Evolutionary conservation across 331 rosid species (phyloP), one percentile per base, ranked within the genome.

Genomic region (Acacia concinna): DNA sequence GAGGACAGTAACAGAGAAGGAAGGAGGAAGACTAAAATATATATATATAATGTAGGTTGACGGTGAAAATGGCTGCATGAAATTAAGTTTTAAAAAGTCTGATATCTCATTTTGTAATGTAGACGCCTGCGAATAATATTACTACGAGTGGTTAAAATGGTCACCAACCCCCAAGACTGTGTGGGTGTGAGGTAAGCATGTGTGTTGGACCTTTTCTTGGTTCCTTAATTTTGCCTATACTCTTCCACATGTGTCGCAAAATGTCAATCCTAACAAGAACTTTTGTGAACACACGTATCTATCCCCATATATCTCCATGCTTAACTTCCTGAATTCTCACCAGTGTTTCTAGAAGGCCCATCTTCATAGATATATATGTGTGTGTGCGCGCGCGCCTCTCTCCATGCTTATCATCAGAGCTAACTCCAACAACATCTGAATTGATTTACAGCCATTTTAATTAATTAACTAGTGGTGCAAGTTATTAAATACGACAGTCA

Each of bases 151-250:
- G 94, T 90, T 92, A 85, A 90, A 89, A 87, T 75, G 91, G 79
- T 90, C 25, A 88, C 93, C 97, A 87, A 92, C 87, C 88, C 79
- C 34, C 31, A 77, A 31, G 93, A 88, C 88, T 43, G 86, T 49
- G 15, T 60, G 62, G 11, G 12, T 78, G 44, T n/a, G 62, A 56
- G 71, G 71, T 56, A 49, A 73, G 60, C 78, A 43, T 77, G 71
- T 77, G 57, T 28, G 62, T 77, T 84, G 81, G 81, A 68, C 46
- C 73, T 46, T 84, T 6, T 64, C 54, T 85, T 44, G 77, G 77
- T 74, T 73, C 71, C 12, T 59, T 68, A 13, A 60, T 73, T 38
- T 47, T 80, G 38, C 25, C 40, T 5, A 4, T 67, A 5, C 71
- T 84, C 74, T 38, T 67, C 76, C 56, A n/a, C 56, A n/a, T 10